Evolutionary conservation across 306 rosid genomes (phyloP).

Genomic region (Begonia masoniana): DNA sequence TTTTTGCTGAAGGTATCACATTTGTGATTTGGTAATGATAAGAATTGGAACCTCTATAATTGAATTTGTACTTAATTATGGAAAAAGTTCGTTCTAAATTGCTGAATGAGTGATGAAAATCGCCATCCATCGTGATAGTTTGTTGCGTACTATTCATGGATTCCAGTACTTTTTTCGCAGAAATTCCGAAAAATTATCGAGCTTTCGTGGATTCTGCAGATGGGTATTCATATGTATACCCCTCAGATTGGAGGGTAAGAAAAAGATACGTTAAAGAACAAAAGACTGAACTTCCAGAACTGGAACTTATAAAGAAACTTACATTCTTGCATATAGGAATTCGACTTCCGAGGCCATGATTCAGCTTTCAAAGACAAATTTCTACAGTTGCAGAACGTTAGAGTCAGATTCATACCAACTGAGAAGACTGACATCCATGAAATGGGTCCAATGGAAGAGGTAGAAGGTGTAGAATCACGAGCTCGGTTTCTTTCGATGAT

Average conservation of each 20-base stretch:
- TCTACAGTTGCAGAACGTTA: constrained; percentile 75
- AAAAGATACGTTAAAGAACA: constrained; percentile 4
- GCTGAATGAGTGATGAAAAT: too few species aligned
- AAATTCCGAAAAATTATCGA: constrained; percentile 44
- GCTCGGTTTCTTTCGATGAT: too few species aligned
- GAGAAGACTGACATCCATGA: constrained; percentile 73
- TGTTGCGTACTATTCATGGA: too few species aligned
- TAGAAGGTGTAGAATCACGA: constrained; percentile 1
- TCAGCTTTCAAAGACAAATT: constrained; percentile 84
- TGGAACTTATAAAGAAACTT: background rate
- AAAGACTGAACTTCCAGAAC: constrained; percentile 1
- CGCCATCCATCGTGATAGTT: too few species aligned
- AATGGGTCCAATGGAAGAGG: constrained; percentile 88
- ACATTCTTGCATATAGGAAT: constrained; percentile 39
- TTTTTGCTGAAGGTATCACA: constrained; percentile 65
- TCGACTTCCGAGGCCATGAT: constrained; percentile 91
- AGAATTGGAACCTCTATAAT: constrained; percentile 1
- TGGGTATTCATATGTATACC: constrained; percentile 83
- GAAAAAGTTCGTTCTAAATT: too few species aligned
- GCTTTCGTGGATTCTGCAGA: constrained; percentile 70
- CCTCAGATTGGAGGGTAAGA: constrained; percentile 88
- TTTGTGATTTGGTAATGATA: background rate
- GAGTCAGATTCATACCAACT: constrained; percentile 88
- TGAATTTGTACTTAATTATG: background rate
- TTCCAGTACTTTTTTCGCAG: constrained; percentile 17